Evolutionary conservation across 1,284 basidiomycete genomes (phyloP).

Genomic region (Boletellus sp.): DNA sequence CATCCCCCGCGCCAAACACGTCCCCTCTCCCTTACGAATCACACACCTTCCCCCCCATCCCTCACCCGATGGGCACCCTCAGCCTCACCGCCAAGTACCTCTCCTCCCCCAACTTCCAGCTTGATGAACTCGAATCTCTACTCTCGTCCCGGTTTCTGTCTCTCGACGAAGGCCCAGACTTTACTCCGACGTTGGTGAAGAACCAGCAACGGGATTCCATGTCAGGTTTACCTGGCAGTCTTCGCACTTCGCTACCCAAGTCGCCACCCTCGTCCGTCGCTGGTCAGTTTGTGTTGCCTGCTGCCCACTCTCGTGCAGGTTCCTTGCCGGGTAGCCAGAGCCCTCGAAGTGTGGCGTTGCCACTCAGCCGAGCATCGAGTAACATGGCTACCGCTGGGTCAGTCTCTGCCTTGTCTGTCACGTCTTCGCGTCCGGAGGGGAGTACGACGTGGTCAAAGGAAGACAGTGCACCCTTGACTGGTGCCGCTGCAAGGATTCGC

Average conservation of each 20-base stretch:
- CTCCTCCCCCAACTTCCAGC: conserved; percentile 59
- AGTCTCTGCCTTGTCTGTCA: conserved; percentile 34
- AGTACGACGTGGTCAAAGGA: conserved; percentile 39
- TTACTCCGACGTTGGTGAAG: conserved; percentile 60
- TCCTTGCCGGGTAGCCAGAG: conserved; percentile 34
- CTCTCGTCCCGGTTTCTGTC: conserved; percentile 70
- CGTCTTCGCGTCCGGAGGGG: conserved; percentile 40
- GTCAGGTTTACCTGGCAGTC: conserved; percentile 44
- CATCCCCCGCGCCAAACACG: conserved; percentile 38
- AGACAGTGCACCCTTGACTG: conserved; percentile 30
- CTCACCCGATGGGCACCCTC: conserved; percentile 66
- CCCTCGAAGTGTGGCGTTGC: conserved; percentile 36
- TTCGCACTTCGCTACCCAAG: conserved; percentile 42
- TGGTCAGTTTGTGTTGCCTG: conserved; percentile 54
- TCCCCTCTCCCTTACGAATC: conserved; percentile 47
- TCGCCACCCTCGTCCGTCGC: conserved; percentile 47
- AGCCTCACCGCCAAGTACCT: conserved; percentile 62
- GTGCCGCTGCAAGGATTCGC: conserved; percentile 38
- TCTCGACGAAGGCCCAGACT: conserved; percentile 52
- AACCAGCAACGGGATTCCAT: conserved; percentile 51
- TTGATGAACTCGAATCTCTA: conserved; percentile 71
- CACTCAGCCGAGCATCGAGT: conserved; percentile 33
- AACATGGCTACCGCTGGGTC: conserved; percentile 33
- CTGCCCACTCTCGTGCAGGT: conserved; percentile 35
- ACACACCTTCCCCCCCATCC: conserved; percentile 59